These are phyloP conservation scores for Daedalea quercina DNA, from an alignment of 768 basidiomycete species.

Conservation along the genomic window DNA sequence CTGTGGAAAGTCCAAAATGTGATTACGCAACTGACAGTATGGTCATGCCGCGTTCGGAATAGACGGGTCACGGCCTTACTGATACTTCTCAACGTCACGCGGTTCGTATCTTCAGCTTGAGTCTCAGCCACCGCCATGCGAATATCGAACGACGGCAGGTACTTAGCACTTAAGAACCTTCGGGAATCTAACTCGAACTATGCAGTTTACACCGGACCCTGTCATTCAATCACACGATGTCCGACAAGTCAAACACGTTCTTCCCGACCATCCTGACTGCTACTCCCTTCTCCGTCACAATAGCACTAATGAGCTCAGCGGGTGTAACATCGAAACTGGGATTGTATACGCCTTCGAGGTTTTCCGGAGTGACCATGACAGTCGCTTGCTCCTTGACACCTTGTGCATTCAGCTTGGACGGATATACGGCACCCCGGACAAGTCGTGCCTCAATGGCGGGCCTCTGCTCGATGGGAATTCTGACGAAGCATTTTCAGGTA, in stretches of 20 bases:
- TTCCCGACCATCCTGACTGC: slow-evolving; percentile 62
- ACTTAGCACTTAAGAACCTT: no score
- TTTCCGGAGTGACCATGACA: slow-evolving; percentile 77
- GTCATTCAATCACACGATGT: slow-evolving; percentile 34
- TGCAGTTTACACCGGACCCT: neutral
- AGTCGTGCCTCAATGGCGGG: slow-evolving; percentile 84
- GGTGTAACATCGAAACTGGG: slow-evolving; percentile 97
- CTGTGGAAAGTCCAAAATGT: neutral
- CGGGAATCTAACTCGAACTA: no score
- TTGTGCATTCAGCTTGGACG: slow-evolving; percentile 29
- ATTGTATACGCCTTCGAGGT: slow-evolving; percentile 60
- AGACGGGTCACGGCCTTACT: no score
- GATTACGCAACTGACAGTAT: neutral
- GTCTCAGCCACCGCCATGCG: no score
- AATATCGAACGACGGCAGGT: no score
- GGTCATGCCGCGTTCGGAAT: neutral
- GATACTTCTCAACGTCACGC: no score
- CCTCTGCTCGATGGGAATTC: slow-evolving; percentile 91
- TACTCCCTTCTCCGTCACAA: slow-evolving; percentile 94
- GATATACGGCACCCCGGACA: slow-evolving; percentile 76
- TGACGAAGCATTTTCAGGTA: slow-evolving; percentile 16
- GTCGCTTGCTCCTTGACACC: slow-evolving; percentile 59
- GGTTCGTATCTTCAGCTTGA: no score
- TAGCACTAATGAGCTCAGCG: slow-evolving; percentile 86
- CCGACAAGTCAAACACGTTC: slow-evolving; percentile 54